These are phyloP conservation scores for Circinella umbellata DNA, from an alignment of 371 early-diverging fungal species.

Conservation along the genomic window DNA sequence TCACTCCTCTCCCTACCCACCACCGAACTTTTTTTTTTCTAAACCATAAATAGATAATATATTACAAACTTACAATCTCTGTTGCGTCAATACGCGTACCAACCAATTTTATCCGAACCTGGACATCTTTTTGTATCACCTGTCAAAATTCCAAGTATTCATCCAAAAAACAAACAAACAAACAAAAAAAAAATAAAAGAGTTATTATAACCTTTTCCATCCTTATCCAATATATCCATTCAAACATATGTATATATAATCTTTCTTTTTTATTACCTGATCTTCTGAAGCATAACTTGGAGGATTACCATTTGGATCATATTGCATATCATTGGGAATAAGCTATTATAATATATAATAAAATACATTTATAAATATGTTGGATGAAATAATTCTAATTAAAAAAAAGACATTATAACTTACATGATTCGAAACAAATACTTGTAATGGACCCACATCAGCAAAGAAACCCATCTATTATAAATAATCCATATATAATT, in stretches of 20 bases:
- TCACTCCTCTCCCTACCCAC: no score
- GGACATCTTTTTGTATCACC: slow-evolving; percentile 87
- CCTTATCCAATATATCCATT: neutral
- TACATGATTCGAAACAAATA: slow-evolving; percentile 95
- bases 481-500: neutral
- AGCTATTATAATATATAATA: slow-evolving; percentile 50
- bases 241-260: neutral
- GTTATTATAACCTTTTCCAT: neutral
- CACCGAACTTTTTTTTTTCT: no score
- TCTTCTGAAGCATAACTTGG: slow-evolving; percentile 88
- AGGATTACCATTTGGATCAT: slow-evolving; percentile 86
- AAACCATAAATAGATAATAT: no score
- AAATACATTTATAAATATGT: neutral
- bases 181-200: neutral
- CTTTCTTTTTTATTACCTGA: slow-evolving; percentile 54
- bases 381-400: neutral
- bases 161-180: neutral
- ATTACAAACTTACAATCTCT: slow-evolving; percentile 78
- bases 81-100: slow-evolving; percentile 94
- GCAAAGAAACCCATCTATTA: slow-evolving; percentile 95
- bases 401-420: slow-evolving; percentile 22
- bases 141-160: slow-evolving; percentile 22
- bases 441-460: slow-evolving; percentile 95
- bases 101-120: slow-evolving; percentile 92
- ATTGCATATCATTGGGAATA: slow-evolving; percentile 89